Base-by-base conservation (phyloP, 106 monocot genomes). In the Triglochin maritima region DNA sequence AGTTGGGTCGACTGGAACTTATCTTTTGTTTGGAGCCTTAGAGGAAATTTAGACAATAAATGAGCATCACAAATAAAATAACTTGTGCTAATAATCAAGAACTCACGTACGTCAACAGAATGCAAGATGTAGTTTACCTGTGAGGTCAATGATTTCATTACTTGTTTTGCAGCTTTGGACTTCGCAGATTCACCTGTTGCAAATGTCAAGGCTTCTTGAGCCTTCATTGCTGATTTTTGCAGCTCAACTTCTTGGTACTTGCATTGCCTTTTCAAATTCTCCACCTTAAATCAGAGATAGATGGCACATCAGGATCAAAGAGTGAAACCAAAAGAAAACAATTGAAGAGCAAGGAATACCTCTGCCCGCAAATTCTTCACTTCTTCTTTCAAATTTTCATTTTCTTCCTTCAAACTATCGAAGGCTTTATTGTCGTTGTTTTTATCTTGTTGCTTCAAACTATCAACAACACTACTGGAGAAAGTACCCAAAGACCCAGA, bases 311-410 rank as follows among this genome's bases (percentile, higher is more conserved):
- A 53, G 55, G 17, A 44, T 11, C 7, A 10, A 53, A 56, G 4
- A 11, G 3, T 50, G 17, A 10, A 66, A 16, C n/a, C 43, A 52
- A 54, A 53, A 8, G 3, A 52, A 8, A 57, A 69, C n/a, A 57
- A 41, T 50, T 51, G 11, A 51, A 67, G 17, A 49, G 41, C 3
- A 10, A 11, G 14, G 4, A 7, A 7, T 69, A 98, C 96, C 96
- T 98, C 82, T 29, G 69, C 66, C 67, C 79, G 81, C 70, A 98
- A 71, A 67, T 77, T 86, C 56, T 82, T 80, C 72, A 98, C 79
- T 76, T 98, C 89, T 72, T 81, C 81, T 58, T 85, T 85, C 77
- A 96, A 72, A 16, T 80, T 74, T 46, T 88, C 88, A 75, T 98
- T 98, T 65, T 83, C 79, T 75, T 84, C 82, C 76, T 84, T 92